These are phyloP conservation scores for Leccinum fibrillosum DNA, from an alignment of 768 basidiomycete species.

Conservation along the genomic window DNA sequence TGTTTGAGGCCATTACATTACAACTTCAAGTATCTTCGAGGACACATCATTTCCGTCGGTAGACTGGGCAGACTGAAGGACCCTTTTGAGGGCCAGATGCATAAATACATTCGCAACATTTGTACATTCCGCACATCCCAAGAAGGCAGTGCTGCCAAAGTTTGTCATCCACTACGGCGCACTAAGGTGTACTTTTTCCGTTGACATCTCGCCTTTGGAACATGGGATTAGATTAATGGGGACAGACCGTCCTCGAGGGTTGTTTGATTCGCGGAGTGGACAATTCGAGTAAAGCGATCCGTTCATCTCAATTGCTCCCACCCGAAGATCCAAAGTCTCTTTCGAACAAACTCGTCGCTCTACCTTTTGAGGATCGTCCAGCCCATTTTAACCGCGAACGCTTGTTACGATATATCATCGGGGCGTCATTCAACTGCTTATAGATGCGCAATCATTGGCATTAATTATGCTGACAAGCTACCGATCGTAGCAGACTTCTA, in stretches of 20 bases:
- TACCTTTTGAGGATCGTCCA: not conserved
- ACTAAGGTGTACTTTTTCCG: slow-evolving; percentile 3
- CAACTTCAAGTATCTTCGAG: slow-evolving; percentile 15
- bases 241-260: not conserved
- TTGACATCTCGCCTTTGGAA: not conserved
- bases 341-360: not conserved
- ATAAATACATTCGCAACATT: not conserved
- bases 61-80: slow-evolving; percentile 3
- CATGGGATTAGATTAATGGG: slow-evolving; percentile 10
- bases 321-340: slow-evolving; percentile 1
- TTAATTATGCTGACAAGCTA: not conserved
- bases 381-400: not conserved
- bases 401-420: not conserved
- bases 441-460: not conserved
- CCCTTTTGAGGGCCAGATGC: not conserved
- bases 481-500: not conserved
- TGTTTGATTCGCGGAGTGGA: slow-evolving; percentile 20
- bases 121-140: not conserved
- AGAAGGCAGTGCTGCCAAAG: not conserved
- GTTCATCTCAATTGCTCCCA: slow-evolving; percentile 7
- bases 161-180: not conserved
- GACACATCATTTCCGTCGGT: slow-evolving; percentile 12
- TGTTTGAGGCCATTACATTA: slow-evolving; percentile 21
- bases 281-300: slow-evolving; percentile 11
- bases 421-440: not conserved